phyloP scores from a whole-genome alignment of 2,329 filamentous ascomycete species.

The Hymenoscyphus albidus region DNA sequence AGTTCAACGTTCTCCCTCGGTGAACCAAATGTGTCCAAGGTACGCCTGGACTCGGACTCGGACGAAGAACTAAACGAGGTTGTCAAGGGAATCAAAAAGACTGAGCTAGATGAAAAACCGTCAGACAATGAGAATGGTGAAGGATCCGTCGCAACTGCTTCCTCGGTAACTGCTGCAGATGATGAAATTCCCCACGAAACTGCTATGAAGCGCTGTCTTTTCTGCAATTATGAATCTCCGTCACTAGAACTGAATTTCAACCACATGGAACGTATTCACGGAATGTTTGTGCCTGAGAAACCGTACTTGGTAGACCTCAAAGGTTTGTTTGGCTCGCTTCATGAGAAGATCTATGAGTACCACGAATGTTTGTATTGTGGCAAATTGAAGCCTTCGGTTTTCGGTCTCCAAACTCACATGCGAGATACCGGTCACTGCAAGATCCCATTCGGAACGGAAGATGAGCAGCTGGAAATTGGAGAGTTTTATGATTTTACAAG shows the following conservation, averaged over 20 bases:
- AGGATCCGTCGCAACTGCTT: constrained; percentile 26
- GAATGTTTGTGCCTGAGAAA: constrained; percentile 93
- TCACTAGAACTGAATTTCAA: constrained; percentile 70
- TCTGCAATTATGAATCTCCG: constrained; percentile 85
- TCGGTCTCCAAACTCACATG: constrained; percentile 93
- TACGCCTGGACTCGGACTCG: constrained; percentile 59
- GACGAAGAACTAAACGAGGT: constrained; percentile 76
- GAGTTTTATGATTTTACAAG: constrained; percentile 96
- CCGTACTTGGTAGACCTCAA: constrained; percentile 78
- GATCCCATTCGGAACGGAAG: constrained; percentile 85
- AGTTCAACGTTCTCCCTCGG: constrained; percentile 90
- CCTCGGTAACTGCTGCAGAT: constrained; percentile 32
- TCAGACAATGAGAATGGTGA: constrained; percentile 21
- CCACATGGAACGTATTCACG: constrained; percentile 91
- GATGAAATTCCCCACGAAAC: constrained; percentile 42
- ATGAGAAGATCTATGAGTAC: constrained; percentile 73
- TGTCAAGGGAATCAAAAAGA: constrained; percentile 70
- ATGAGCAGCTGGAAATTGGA: constrained; percentile 89
- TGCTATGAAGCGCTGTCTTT: constrained; percentile 61
- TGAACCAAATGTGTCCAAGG: constrained; percentile 54
- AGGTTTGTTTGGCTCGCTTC: constrained; percentile 73
- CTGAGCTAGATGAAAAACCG: constrained; percentile 43
- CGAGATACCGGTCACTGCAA: constrained; percentile 94
- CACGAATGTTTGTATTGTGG: constrained; percentile 87
- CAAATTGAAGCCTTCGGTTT: constrained; percentile 72